A percentile compares a stretch with the other conserved stretches of the same genome.
Conservation (phyloP, 768 basidiomycete species). For the Tubosaeta brunneosetosa region DNA sequence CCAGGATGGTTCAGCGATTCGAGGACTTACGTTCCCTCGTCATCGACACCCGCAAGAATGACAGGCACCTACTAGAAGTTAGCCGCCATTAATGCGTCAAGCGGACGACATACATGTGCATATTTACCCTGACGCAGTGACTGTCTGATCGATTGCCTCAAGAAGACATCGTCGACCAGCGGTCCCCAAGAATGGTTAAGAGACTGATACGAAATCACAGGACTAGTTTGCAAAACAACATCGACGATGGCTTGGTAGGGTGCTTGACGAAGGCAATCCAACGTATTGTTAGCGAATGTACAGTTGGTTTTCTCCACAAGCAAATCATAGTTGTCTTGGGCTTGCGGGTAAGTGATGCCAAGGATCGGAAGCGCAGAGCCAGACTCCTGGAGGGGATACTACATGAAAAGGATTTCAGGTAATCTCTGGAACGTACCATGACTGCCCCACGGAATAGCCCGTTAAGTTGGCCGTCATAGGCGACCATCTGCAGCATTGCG, state of each 20-base stretch:
- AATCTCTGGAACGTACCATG: conserved; percentile 7
- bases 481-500: conserved; percentile 12
- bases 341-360: conserved; percentile 1
- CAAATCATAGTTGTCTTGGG: conserved; percentile 16
- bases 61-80: conserved; percentile 18
- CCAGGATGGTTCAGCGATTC: not conserved
- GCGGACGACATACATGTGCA: not conserved
- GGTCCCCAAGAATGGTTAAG: conserved; percentile 12
- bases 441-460: conserved; percentile 17
- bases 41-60: conserved; percentile 34
- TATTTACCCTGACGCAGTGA: not conserved
- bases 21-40: conserved; percentile 38
- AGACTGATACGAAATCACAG: conserved; percentile 10
- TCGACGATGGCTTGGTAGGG: conserved; percentile 10
- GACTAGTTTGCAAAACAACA: conserved; percentile 6
- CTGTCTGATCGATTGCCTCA: conserved; percentile 27
- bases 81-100: not conserved
- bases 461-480: conserved; percentile 9
- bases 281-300: conserved; percentile 5
- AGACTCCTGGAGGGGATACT: conserved; percentile 6
- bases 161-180: conserved; percentile 19
- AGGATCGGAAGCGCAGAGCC: conserved; percentile 6
- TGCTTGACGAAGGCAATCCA: conserved; percentile 15
- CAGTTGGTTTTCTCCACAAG: conserved; percentile 12
- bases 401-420: not conserved